Evolutionary conservation across 345 rosid genomes (phyloP).

Genomic region (Pistacia atlantica): DNA sequence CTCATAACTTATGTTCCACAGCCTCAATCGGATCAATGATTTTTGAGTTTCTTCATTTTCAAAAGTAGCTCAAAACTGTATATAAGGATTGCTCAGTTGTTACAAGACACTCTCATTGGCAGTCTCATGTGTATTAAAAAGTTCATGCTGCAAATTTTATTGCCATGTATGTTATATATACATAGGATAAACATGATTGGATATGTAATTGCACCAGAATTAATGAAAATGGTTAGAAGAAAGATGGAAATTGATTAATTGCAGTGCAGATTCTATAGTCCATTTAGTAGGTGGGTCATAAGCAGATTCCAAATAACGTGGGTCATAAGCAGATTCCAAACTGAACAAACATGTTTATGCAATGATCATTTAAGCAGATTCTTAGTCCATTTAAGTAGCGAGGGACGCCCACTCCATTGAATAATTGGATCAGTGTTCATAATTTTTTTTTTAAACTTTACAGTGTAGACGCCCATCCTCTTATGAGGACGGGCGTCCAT

Average conservation of each 20-base stretch:
- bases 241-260: conserved; percentile 9
- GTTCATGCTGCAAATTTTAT: conserved; percentile 33
- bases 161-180: conserved; percentile 34
- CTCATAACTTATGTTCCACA: conserved; percentile 12
- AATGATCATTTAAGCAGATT: too few relatives aligned
- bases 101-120: not conserved
- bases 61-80: conserved; percentile 24
- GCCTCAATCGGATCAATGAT: conserved; percentile 14
- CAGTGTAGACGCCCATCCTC: too few relatives aligned
- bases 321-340: too few relatives aligned
- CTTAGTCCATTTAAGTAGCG: too few relatives aligned
- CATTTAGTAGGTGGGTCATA: too few relatives aligned
- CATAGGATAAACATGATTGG: conserved; percentile 31
- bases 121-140: conserved; percentile 23
- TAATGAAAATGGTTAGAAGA: conserved; percentile 26
- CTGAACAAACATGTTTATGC: too few relatives aligned
- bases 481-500: too few relatives aligned
- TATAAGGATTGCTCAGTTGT: conserved; percentile 2
- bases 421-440: too few relatives aligned
- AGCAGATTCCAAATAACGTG: too few relatives aligned
- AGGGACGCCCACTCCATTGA: too few relatives aligned
- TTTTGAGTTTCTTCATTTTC: conserved; percentile 36
- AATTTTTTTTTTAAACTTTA: too few relatives aligned
- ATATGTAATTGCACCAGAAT: conserved; percentile 36
- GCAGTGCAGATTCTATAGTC: not conserved